These are phyloP conservation scores for Glomus cerebriforme DNA, from an alignment of 192 early-diverging fungal genomes.

Conservation along the genomic window DNA sequence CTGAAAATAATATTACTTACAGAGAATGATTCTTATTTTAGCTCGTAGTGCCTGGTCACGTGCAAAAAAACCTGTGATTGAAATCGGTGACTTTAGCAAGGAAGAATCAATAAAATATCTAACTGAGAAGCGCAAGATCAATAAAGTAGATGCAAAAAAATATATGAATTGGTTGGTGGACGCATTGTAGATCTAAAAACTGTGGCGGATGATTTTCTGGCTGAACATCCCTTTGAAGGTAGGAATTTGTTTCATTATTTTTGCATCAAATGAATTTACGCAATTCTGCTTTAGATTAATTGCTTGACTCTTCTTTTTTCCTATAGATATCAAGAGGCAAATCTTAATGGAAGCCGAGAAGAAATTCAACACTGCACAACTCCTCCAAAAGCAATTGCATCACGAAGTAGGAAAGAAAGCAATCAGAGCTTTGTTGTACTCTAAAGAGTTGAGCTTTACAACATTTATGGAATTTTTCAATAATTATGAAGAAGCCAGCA, in stretches of 20 bases:
- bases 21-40: no score
- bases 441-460: slow-evolving; percentile 4
- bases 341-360: neutral
- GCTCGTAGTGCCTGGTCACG: no score
- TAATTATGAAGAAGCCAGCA: slow-evolving; percentile 3
- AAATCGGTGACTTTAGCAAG: no score
- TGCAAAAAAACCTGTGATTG: no score
- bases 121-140: neutral
- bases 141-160: neutral
- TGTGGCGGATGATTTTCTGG: neutral
- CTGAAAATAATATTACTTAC: no score
- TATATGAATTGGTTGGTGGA: slow-evolving; percentile 16
- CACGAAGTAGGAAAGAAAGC: slow-evolving; percentile 8
- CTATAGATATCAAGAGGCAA: neutral
- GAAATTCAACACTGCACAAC: neutral
- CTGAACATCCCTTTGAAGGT: neutral
- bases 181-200: no score
- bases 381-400: neutral
- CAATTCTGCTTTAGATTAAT: neutral
- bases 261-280: no score
- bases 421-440: neutral
- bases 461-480: slow-evolving; percentile 15
- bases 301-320: neutral
- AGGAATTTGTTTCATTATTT: neutral
- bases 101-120: no score